Conservation (phyloP, 495 filamentous ascomycete genomes). For the Penicillium cataractarum region DNA sequence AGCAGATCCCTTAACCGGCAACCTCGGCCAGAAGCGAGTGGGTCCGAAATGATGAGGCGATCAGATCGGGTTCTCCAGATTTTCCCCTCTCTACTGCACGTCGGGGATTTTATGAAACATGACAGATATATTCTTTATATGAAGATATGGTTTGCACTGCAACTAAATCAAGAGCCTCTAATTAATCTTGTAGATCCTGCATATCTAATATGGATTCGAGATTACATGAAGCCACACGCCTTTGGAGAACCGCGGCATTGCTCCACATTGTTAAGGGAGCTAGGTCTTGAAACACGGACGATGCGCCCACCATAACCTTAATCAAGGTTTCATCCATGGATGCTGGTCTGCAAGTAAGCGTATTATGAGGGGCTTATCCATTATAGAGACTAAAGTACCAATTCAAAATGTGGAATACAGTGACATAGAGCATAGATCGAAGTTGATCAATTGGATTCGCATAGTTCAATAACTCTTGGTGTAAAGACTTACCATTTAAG, state of each 20-base stretch:
- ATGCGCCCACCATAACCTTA: slow-evolving; percentile 1
- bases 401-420: neutral
- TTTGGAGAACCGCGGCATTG: neutral
- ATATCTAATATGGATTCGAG: no score
- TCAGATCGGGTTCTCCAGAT: slow-evolving; percentile 14
- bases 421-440: no score
- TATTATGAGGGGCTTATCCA: no score
- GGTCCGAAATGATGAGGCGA: slow-evolving; percentile 15
- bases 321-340: neutral
- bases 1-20: neutral
- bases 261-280: neutral
- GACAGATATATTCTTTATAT: neutral
- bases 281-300: neutral
- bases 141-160: no score
- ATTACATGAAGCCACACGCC: no score
- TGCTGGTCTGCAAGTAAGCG: no score
- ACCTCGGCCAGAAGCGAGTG: slow-evolving; percentile 16
- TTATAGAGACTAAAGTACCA: neutral
- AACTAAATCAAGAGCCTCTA: neutral
- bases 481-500: neutral
- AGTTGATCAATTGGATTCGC: no score
- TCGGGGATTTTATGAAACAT: neutral
- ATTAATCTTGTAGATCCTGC: neutral
- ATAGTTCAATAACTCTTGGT: neutral
- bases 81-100: neutral